Evolutionary conservation across 2,329 filamentous ascomycete species (phyloP).

Genomic region (Trichothecium sympodiale): DNA sequence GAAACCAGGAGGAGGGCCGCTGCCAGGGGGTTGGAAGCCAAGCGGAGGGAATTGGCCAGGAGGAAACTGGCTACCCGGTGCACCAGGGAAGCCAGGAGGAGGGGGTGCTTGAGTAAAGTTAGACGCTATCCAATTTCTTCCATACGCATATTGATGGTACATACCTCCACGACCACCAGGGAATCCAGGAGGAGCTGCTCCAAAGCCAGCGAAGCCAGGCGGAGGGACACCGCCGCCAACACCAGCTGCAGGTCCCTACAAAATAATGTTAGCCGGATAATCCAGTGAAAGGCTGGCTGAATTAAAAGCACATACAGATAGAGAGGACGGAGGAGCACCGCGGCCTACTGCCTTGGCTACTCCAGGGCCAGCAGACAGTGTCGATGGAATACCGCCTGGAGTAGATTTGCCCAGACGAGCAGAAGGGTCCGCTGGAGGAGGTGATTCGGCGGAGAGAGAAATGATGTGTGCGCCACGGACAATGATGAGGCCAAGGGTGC

Average conservation of each 20-base stretch:
- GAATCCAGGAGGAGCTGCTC: slow-evolving; percentile 34
- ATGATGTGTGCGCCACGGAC: slow-evolving; percentile 91
- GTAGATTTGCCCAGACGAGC: slow-evolving; percentile 73
- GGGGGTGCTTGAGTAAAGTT: slow-evolving; percentile 25
- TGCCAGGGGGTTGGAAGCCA: slow-evolving; percentile 35
- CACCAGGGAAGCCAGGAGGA: slow-evolving; percentile 28
- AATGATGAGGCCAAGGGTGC: slow-evolving; percentile 90
- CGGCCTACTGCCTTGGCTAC: slow-evolving; percentile 85
- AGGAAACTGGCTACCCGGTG: not conserved
- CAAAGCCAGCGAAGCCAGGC: slow-evolving; percentile 42
- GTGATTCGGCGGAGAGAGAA: slow-evolving; percentile 88
- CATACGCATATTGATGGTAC: slow-evolving; percentile 14
- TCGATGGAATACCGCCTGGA: slow-evolving; percentile 55
- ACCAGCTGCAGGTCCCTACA: slow-evolving; percentile 68
- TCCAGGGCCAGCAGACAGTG: slow-evolving; percentile 73
- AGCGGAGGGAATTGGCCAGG: slow-evolving; percentile 20
- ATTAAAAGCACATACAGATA: slow-evolving; percentile 47
- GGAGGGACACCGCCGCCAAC: slow-evolving; percentile 65
- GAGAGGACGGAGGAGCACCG: slow-evolving; percentile 60
- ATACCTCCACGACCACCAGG: slow-evolving; percentile 41
- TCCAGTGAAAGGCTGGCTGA: slow-evolving; percentile 1
- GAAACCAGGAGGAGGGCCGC: slow-evolving; percentile 58
- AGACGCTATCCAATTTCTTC: slow-evolving; percentile 12
- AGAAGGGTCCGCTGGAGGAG: slow-evolving; percentile 86
- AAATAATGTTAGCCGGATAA: slow-evolving; percentile 10